Conservation (phyloP, 2,329 filamentous ascomycete genomes). For the Botrytis elliptica region DNA sequence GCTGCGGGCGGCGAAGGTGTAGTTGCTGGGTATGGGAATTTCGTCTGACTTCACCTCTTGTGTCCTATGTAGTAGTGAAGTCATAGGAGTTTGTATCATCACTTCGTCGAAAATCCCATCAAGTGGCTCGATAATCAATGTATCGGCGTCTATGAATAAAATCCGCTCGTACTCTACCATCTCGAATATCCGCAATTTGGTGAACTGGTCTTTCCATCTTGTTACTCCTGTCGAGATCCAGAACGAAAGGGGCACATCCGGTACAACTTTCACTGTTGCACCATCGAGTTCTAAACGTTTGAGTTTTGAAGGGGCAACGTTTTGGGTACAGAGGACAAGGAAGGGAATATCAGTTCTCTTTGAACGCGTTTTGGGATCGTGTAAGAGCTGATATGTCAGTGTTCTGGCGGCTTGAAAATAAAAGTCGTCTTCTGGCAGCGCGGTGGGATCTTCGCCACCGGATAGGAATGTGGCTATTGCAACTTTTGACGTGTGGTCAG, state of each 20-base stretch:
- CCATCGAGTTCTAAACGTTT: slow-evolving; percentile 2
- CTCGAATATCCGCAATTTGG: slow-evolving; percentile 45
- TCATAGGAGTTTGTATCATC: slow-evolving; percentile 26
- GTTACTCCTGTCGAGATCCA: slow-evolving; percentile 42
- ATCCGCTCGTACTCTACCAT: slow-evolving; percentile 44
- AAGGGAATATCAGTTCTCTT: slow-evolving; percentile 35
- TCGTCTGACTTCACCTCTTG: slow-evolving; percentile 36
- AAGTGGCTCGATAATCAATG: slow-evolving; percentile 40
- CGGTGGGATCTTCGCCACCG: slow-evolving; percentile 30
- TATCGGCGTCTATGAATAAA: slow-evolving; percentile 48
- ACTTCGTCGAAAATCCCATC: slow-evolving; percentile 43
- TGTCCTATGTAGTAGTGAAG: slow-evolving; percentile 28
- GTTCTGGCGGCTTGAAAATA: slow-evolving; percentile 44
- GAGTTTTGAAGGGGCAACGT: not conserved
- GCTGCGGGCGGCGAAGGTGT: slow-evolving; percentile 40
- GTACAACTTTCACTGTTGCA: slow-evolving; percentile 42
- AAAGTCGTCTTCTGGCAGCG: slow-evolving; percentile 36
- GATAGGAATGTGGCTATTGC: slow-evolving; percentile 44
- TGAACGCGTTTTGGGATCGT: slow-evolving; percentile 41
- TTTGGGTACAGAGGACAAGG: not conserved
- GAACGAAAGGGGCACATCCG: slow-evolving; percentile 38
- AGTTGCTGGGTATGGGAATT: slow-evolving; percentile 37
- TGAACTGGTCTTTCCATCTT: slow-evolving; percentile 46
- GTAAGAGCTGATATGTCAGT: slow-evolving; percentile 45
- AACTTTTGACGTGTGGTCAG: slow-evolving; percentile 2